Evolutionary conservation across 441 rosid genomes (phyloP).

Genomic region (Arabidopsis hybrid): DNA sequence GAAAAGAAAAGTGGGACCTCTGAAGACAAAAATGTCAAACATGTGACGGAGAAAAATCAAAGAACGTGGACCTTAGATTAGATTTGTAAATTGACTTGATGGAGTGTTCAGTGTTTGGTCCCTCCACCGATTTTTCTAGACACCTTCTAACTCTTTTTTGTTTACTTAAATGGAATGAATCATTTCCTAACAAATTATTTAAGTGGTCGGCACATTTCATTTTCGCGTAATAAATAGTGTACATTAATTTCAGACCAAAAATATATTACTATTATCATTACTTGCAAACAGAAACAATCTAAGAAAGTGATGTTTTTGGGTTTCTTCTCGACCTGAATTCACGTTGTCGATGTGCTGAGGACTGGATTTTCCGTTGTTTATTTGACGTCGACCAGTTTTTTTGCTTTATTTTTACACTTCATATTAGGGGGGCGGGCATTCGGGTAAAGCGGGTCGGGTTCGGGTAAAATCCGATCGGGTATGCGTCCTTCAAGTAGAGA

Average conservation of each 20-base stretch:
- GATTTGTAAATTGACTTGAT: conserved; percentile 42
- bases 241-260: background rate
- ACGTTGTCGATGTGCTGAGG: conserved; percentile 15
- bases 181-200: conserved; percentile 35
- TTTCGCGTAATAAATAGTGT: conserved; percentile 22
- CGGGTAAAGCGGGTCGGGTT: no score
- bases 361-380: background rate
- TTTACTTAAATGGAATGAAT: conserved; percentile 27
- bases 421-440: no score
- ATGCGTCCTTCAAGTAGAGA: no score
- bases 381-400: conserved; percentile 1
- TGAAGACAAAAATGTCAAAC: conserved; percentile 40
- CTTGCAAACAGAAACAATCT: conserved; percentile 28
- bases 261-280: conserved; percentile 3
- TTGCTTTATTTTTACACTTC: background rate
- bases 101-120: conserved; percentile 43
- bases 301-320: conserved; percentile 30
- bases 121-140: conserved; percentile 43
- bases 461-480: no score
- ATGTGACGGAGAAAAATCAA: conserved; percentile 42
- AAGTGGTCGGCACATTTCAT: conserved; percentile 42
- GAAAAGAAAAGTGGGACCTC: conserved; percentile 34
- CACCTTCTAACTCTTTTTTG: conserved; percentile 1
- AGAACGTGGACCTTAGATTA: conserved; percentile 35
- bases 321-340: conserved; percentile 37